phyloP scores from a whole-genome alignment of 2,329 filamentous ascomycete species.

The Zymoseptoria tritici region DNA sequence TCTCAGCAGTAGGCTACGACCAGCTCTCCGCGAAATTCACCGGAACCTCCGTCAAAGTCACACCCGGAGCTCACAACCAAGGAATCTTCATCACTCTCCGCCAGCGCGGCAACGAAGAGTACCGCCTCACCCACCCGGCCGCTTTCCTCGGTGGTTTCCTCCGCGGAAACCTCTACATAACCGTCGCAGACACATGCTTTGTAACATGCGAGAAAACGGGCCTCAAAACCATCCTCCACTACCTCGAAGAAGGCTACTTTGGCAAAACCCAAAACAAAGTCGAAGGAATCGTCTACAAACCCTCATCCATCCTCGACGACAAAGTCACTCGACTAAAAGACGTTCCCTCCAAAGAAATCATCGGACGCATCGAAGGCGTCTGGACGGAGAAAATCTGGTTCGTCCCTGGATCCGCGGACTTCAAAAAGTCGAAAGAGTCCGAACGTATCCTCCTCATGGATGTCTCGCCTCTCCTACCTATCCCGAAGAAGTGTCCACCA shows the following conservation, averaged over 20 bases:
- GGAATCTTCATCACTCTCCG: slow-evolving; percentile 90
- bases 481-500: slow-evolving; percentile 72
- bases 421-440: slow-evolving; percentile 43
- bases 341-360: slow-evolving; percentile 74
- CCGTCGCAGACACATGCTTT: slow-evolving; percentile 82
- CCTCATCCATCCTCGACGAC: slow-evolving; percentile 79
- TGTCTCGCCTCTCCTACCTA: slow-evolving; percentile 71
- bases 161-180: slow-evolving; percentile 78
- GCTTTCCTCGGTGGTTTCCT: slow-evolving; percentile 85
- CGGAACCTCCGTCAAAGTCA: slow-evolving; percentile 85
- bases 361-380: slow-evolving; percentile 73
- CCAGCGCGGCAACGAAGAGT: slow-evolving; percentile 75
- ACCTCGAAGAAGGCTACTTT: slow-evolving; percentile 91
- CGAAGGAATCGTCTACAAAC: slow-evolving; percentile 77
- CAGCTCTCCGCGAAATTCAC: slow-evolving; percentile 98
- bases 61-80: slow-evolving; percentile 84
- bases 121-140: slow-evolving; percentile 90
- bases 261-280: slow-evolving; percentile 87
- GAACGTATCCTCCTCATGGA: slow-evolving; percentile 72
- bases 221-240: slow-evolving; percentile 86
- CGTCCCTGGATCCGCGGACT: slow-evolving; percentile 42
- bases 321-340: slow-evolving; percentile 72
- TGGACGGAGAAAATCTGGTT: slow-evolving; percentile 72
- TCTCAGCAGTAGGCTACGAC: slow-evolving; percentile 84
- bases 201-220: slow-evolving; percentile 84